Evolutionary conservation across 257 asterid genomes (phyloP).

Genomic region (Cinchona pubescens): DNA sequence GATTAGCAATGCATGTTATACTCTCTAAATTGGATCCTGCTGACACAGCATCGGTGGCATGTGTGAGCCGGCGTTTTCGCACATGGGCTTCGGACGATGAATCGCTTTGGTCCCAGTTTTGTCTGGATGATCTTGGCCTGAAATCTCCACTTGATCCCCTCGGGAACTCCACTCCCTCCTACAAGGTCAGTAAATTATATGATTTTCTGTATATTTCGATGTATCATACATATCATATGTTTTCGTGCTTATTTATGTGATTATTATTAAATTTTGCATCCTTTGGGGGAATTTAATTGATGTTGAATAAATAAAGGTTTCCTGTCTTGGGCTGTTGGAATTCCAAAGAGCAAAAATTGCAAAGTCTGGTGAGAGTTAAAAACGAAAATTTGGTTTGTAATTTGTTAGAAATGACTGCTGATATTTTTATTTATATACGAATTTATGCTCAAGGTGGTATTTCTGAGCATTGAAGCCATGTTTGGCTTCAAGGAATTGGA

Average conservation of each 20-base stretch:
- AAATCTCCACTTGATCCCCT: slow-evolving; percentile 61
- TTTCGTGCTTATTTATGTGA: not conserved
- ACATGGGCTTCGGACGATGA: slow-evolving; percentile 78
- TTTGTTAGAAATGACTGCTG: too few relatives aligned
- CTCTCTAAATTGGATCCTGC: slow-evolving; percentile 60
- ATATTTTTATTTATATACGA: too few relatives aligned
- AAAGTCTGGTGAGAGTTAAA: too few relatives aligned
- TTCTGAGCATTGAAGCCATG: too few relatives aligned
- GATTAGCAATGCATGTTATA: slow-evolving; percentile 61
- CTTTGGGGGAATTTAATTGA: not conserved
- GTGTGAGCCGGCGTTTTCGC: slow-evolving; percentile 53
- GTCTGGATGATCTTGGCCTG: slow-evolving; percentile 60
- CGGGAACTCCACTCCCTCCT: slow-evolving; percentile 54
- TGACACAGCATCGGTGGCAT: slow-evolving; percentile 57
- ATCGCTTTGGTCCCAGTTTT: slow-evolving; percentile 68
- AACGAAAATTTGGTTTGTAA: too few relatives aligned
- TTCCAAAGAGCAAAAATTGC: too few relatives aligned
- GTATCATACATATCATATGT: too few relatives aligned
- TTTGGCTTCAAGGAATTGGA: too few relatives aligned
- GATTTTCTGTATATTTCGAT: not conserved
- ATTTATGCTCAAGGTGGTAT: too few relatives aligned
- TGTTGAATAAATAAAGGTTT: too few relatives aligned
- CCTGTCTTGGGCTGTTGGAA: too few relatives aligned
- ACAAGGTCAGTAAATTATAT: slow-evolving; percentile 41
- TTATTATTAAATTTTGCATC: too few relatives aligned